These are phyloP conservation scores for Russula sp. DNA, from an alignment of 768 basidiomycete genomes.

Conservation along the genomic window DNA sequence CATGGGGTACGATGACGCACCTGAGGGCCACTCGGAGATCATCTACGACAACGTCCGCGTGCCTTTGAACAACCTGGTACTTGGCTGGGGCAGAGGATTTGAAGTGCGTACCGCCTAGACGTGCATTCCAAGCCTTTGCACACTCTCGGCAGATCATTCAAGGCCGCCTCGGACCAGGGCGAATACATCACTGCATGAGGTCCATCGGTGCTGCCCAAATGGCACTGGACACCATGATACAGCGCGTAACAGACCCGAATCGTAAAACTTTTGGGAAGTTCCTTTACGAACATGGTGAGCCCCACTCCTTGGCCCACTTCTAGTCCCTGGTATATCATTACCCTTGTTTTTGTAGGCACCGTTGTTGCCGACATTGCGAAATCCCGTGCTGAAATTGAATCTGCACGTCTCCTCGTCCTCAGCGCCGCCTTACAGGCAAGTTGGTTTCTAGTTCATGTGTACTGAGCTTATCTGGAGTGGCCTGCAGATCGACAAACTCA, in stretches of 20 bases:
- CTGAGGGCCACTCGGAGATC: conserved; percentile 95
- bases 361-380: conserved; percentile 88
- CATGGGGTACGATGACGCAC: conserved; percentile 91
- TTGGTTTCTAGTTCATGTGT: not conserved
- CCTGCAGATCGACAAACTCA: conserved; percentile 74
- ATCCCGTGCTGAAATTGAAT: conserved; percentile 89
- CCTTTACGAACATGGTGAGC: conserved; percentile 80
- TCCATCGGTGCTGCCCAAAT: conserved; percentile 83
- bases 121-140: not conserved
- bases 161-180: conserved; percentile 93
- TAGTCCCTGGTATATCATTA: not conserved
- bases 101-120: conserved; percentile 43
- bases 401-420: conserved; percentile 78
- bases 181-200: conserved; percentile 97
- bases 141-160: conserved; percentile 64
- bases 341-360: conserved; percentile 45
- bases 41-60: conserved; percentile 92
- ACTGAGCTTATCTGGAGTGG: not conserved
- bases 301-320: not conserved
- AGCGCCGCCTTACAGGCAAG: conserved; percentile 81
- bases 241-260: conserved; percentile 84
- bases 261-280: conserved; percentile 93
- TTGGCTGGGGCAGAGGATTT: conserved; percentile 93
- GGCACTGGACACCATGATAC: conserved; percentile 81
- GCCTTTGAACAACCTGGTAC: conserved; percentile 71